Base-by-base conservation (phyloP, 2,329 filamentous ascomycete species). In the Xylaria sp. region DNA sequence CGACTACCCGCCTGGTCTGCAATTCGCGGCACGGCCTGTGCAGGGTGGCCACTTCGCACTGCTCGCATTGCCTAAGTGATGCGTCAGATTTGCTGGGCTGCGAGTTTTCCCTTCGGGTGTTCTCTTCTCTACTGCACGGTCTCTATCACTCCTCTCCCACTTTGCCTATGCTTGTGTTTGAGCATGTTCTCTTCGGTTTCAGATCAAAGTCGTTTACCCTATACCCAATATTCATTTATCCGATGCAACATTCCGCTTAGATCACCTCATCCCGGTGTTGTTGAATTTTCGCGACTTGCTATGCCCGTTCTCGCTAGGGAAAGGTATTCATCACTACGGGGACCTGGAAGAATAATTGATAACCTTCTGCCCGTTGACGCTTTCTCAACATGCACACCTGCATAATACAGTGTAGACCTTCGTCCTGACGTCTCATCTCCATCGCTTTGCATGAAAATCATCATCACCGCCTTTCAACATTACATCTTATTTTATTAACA, bases 1-100 rank as follows among this genome's bases (percentile, higher is more conserved):
- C 8, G 87, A 85, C 15, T 95, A 78, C 63, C 80, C 90, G 56
- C 41, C 59, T 9, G 82, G 83, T 0, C 84, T 87, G 1, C 81
- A 85, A 57, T 96, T 96, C 78, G 88, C 88, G 62, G 91, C 91
- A 1, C 79, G 92, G 35, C 92, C 92, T 0, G 92, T 96, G 0
- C 83, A 90, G 43, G 92, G 92, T 2, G 92, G 89, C 0, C 87
- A 91, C 75, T 96, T 94, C 80, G 88, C 91, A 1, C 84, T 93
- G 69, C 77, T 96, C 74, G 89, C 90, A 23, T 76, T 94, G 60
- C 53, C 62, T n/a, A n/a, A n/a, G 3, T 62, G 17, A 61, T 37
- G n/a, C 6, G 33, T 35, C 15, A 10, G 41, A 21, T 25, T 53
- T 41, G n/a, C 5, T 19, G 37, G 38, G 23, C 17, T 33, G 13